These are phyloP conservation scores for Iberis pinnata DNA, from an alignment of 345 rosid species.

Conservation along the genomic window DNA sequence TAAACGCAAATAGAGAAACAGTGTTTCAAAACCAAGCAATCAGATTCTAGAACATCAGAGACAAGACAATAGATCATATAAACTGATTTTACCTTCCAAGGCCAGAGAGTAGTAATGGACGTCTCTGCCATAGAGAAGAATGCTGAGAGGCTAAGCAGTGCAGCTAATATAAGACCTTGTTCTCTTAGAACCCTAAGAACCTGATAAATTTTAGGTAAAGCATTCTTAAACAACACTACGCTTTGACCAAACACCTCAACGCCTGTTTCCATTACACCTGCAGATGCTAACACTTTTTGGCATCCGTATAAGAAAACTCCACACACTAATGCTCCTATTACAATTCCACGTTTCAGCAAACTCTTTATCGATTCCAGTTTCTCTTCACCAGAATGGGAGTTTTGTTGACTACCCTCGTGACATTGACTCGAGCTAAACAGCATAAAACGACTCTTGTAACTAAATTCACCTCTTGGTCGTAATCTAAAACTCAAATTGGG, in stretches of 20 bases:
- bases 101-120: conserved; percentile 86
- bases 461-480: conserved; percentile 14
- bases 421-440: conserved; percentile 22
- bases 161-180: conserved; percentile 72
- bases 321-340: conserved; percentile 57
- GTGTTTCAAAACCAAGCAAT: conserved; percentile 25
- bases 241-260: conserved; percentile 63
- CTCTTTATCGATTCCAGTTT: conserved; percentile 37
- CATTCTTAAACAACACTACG: conserved; percentile 47
- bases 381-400: conserved; percentile 10
- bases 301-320: conserved; percentile 54
- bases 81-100: conserved; percentile 76
- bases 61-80: background rate
- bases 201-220: conserved; percentile 68
- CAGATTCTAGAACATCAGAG: conserved; percentile 6
- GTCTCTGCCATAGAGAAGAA: conserved; percentile 98
- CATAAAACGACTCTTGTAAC: conserved; percentile 22
- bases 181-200: conserved; percentile 65
- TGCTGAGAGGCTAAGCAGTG: conserved; percentile 69
- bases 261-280: conserved; percentile 58
- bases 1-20: conserved; percentile 17
- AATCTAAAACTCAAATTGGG: conserved; percentile 22
- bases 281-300: conserved; percentile 56
- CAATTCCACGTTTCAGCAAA: conserved; percentile 41
- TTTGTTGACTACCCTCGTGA: conserved; percentile 23